Evolutionary conservation across 225 moss, liverwort and hornwort genomes (phyloP).

Genomic region (Rhytidiadelphus loreus): DNA sequence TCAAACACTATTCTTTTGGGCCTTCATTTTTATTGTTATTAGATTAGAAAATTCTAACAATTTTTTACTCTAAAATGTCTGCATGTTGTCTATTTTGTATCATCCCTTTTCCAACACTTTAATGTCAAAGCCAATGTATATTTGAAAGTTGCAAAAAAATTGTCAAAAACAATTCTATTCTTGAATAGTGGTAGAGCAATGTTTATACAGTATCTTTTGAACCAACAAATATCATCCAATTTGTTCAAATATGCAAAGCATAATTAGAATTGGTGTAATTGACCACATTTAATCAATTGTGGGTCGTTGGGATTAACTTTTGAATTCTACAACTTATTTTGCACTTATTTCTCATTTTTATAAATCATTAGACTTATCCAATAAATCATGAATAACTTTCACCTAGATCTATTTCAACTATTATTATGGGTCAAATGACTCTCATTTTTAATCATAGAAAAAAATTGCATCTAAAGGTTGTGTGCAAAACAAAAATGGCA

Average conservation of each 20-base stretch:
- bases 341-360: background rate
- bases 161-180: background rate
- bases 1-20: background rate
- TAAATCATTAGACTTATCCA: background rate
- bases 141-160: background rate
- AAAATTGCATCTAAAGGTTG: too few relatives aligned
- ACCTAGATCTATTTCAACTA: too few relatives aligned
- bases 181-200: background rate
- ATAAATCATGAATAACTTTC: background rate
- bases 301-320: fast-evolving
- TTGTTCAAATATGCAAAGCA: background rate
- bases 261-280: background rate
- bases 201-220: background rate
- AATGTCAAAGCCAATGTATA: background rate
- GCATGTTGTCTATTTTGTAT: background rate
- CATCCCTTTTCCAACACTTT: background rate
- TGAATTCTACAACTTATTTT: background rate
- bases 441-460: too few relatives aligned
- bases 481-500: too few relatives aligned
- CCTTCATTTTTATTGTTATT: background rate
- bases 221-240: background rate
- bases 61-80: background rate
- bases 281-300: background rate
- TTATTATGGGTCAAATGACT: too few relatives aligned
- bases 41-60: background rate